Conservation (phyloP, 2,329 filamentous ascomycete genomes). For the Colletotrichum musae region DNA sequence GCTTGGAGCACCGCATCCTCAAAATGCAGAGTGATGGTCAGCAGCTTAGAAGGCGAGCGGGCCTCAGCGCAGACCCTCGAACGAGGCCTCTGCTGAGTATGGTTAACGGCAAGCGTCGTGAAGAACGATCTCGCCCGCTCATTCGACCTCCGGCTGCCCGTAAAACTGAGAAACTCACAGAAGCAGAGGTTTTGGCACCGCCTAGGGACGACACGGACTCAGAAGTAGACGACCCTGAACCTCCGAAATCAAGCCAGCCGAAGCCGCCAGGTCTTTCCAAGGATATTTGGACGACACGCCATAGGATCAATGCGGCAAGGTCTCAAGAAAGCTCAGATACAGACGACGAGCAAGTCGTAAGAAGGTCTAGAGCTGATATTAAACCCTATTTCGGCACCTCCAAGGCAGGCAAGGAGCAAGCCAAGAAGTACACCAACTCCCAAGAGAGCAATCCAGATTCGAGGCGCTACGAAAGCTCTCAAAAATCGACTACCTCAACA, state of each 20-base stretch:
- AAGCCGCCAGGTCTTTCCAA: background rate
- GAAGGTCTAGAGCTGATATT: constrained; percentile 15
- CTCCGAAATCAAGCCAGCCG: background rate
- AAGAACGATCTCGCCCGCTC: background rate
- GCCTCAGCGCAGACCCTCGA: background rate
- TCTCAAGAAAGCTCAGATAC: constrained; percentile 1
- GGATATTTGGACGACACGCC: background rate
- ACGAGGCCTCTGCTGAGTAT: background rate
- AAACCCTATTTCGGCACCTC: constrained; percentile 25
- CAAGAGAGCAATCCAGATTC: constrained; percentile 5
- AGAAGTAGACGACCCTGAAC: constrained; percentile 20
- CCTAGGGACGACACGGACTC: constrained; percentile 22
- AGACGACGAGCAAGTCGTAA: constrained; percentile 5
- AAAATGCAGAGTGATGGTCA: constrained; percentile 10
- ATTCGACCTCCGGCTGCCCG: background rate
- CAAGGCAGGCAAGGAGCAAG: constrained; percentile 12
- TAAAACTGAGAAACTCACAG: constrained; percentile 3
- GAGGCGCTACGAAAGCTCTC: constrained; percentile 1
- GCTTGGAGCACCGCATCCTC: too few species aligned
- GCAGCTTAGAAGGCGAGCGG: constrained; percentile 14
- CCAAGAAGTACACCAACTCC: constrained; percentile 6
- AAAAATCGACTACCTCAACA: background rate
- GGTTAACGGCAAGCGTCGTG: constrained; percentile 1
- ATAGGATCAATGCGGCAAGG: background rate
- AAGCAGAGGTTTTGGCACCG: constrained; percentile 1